Evolutionary conservation across 2,329 filamentous ascomycete species (phyloP), one percentile per base, ranked within the genome.

Genomic region (Xylariaceae sp.): DNA sequence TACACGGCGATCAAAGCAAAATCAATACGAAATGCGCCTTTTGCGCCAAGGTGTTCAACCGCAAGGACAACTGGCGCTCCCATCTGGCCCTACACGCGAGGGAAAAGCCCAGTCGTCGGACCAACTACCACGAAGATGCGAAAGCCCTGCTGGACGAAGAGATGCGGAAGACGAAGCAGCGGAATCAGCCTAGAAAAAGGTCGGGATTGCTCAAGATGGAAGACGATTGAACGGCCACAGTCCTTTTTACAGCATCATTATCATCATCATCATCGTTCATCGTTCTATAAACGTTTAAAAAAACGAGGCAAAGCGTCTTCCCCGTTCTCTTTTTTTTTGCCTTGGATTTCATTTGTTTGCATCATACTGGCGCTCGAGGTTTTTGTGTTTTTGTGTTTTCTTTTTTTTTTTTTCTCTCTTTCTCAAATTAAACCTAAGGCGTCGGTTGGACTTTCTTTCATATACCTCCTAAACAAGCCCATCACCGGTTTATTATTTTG

Each of bases 51-150:
- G 54, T 45, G 1, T 70, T 72, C 62, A 72, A 73, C 63, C 69
- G 73, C 30, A 62, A 51, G 30, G 73, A 75, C 54, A 75, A 75
- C 64, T 71, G 66, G 58, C 62, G 66, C 1, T 62, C 67, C 27
- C 73, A 75, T 51, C 61, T 74, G n/a, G 62, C 58, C n/a, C 64
- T 74, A 3, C 72, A 75, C 58, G 68, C 68, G 5, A 54, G 62
- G 6, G 53, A 63, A 41, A 55, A 63, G n/a, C 61, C 65, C 47
- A 70, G 67, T 39, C 64, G 66, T 19, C 66, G 72, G 39, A 71
- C 70, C 1, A 51, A 65, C 6, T 72, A 65, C 51, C 57, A 62
- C 45, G 51, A 62, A 0, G 64, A 63, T 1, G 72, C 71, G 3
- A 37, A 63, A 34, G 59, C 60, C 2, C 9, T 64, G 2, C 55